Base-by-base conservation (phyloP, 805 yeast genomes). In the Metschnikowia cubensis region DNA sequence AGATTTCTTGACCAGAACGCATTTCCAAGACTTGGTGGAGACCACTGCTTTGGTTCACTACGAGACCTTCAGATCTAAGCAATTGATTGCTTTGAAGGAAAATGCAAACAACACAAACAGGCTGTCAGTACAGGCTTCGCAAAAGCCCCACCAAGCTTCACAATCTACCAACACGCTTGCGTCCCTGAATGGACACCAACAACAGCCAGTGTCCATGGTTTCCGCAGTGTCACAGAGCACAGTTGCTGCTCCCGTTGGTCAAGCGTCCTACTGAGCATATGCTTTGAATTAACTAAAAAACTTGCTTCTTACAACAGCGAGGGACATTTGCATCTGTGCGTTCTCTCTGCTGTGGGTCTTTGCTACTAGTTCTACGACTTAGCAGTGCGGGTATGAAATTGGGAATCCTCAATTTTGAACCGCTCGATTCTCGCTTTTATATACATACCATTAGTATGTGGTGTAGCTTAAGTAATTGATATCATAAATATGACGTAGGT, bases 21-120 rank as follows among this genome's bases (percentile, higher is more conserved):
- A 94, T 68, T 77, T 94, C 63, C 97, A 90, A 69, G 98, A 92
- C 67, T 82, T 94, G 67, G 91, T 94, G 61, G 99, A 94, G 69
- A 83, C 96, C 11, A 94, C 99, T 3, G 75, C 95, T 1, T 76
- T 82, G 58, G 79, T 83, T 48, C 98, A 94, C 69, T 94, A 94
- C 70, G 99, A 94, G 75, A 77, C 83, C 48, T 94, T 91, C 74
- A 85, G 99, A 73, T 78, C 96, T 18, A 90, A 91, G 71, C 99
- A 94, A 74, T 82, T 94, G 68, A 82, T 90, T 52, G 95, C 96
- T 7, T 79, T 94, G 69, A 91, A 92, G 72, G 98, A 92, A 73
- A 89, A 86, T 67, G 90, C 89, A n/a, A 69, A 68, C 50, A 78
- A 77, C 53, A 67, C 74, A 42, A 70, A 70, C 58, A 66, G 75